Percentiles rank a stretch among this genome's conserved stretches.
Conservation (phyloP, 257 asterid genomes). For the Fraxinus cuspidata region DNA sequence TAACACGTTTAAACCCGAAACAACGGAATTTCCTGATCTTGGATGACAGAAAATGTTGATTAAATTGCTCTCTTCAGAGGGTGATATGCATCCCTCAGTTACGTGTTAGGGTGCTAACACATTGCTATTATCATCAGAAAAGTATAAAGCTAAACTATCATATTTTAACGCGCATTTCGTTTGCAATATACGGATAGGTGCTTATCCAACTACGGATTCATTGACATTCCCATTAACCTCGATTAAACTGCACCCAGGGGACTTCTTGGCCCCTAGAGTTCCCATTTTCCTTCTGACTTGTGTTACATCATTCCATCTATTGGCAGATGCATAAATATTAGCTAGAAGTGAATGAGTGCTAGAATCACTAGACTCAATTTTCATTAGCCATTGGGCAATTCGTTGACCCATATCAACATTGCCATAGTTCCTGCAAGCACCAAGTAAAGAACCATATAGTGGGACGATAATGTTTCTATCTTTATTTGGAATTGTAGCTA, state of each 20-base stretch:
- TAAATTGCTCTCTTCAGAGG: not conserved
- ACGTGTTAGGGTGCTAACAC: too few relatives aligned
- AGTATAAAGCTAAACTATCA: not conserved
- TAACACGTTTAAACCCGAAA: too few relatives aligned
- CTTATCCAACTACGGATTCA: conserved; percentile 20
- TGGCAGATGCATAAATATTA: conserved; percentile 65
- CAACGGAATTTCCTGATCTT: too few relatives aligned
- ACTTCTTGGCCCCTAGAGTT: conserved; percentile 47
- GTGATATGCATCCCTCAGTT: not conserved
- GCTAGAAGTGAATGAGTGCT: conserved; percentile 66
- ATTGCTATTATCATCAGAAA: conserved; percentile 11
- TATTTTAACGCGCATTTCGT: not conserved
- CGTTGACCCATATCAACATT: conserved; percentile 72
- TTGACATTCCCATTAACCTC: conserved; percentile 29
- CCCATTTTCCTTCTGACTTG: conserved; percentile 54
- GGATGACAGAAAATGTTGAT: not conserved
- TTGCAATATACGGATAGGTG: conserved; percentile 6
- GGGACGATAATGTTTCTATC: conserved; percentile 49
- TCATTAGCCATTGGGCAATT: conserved; percentile 53
- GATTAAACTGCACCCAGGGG: conserved; percentile 74
- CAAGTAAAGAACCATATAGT: conserved; percentile 74
- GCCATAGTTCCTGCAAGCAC: conserved; percentile 76
- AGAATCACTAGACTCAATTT: conserved; percentile 57
- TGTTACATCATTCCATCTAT: conserved; percentile 73
- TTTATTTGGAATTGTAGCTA: conserved; percentile 39